Percentiles rank a stretch among this genome's conserved stretches.
These are phyloP conservation scores for Kodamaea sagamina DNA, from an alignment of 805 yeast species.

Conservation along the genomic window DNA sequence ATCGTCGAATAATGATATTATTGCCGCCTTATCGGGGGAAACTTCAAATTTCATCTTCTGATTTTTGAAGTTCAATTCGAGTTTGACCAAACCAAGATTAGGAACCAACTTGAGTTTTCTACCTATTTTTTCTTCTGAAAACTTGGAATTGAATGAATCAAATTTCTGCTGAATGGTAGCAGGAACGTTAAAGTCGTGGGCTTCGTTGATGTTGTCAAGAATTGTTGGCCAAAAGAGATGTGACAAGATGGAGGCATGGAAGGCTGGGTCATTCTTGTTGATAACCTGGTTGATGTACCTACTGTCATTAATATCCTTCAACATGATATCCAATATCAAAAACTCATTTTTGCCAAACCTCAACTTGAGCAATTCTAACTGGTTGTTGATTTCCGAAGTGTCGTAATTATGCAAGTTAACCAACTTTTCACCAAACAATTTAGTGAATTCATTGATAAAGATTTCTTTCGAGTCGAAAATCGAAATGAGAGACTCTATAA, in stretches of 20 bases:
- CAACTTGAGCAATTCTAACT: constrained; percentile 55
- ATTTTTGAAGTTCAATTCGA: constrained; percentile 50
- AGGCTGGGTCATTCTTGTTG: constrained; percentile 11
- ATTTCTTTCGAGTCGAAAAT: constrained; percentile 69
- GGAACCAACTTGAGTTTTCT: constrained; percentile 60
- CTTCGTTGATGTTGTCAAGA: constrained; percentile 28
- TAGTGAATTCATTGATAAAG: constrained; percentile 65
- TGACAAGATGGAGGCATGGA: constrained; percentile 68
- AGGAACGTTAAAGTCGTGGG: constrained; percentile 54
- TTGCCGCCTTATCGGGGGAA: constrained; percentile 68
- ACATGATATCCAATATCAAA: constrained; percentile 79
- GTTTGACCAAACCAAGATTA: constrained; percentile 59
- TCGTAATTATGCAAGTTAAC: constrained; percentile 45
- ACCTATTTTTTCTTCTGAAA: constrained; percentile 50
- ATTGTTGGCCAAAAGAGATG: constrained; percentile 78
- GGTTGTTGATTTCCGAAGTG: constrained; percentile 39
- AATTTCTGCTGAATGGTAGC: constrained; percentile 40
- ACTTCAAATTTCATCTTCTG: constrained; percentile 51
- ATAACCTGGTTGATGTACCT: constrained; percentile 43
- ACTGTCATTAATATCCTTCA: constrained; percentile 67
- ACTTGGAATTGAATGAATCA: constrained; percentile 47
- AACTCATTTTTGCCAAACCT: constrained; percentile 70
- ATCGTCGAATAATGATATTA: constrained; percentile 52
- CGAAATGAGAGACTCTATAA: constrained; percentile 69
- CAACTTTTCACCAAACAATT: constrained; percentile 58